A percentile compares a stretch with the other conserved stretches of the same genome.
These are phyloP conservation scores for Canavalia gladiata DNA, from an alignment of 306 rosid genomes.

Conservation along the genomic window DNA sequence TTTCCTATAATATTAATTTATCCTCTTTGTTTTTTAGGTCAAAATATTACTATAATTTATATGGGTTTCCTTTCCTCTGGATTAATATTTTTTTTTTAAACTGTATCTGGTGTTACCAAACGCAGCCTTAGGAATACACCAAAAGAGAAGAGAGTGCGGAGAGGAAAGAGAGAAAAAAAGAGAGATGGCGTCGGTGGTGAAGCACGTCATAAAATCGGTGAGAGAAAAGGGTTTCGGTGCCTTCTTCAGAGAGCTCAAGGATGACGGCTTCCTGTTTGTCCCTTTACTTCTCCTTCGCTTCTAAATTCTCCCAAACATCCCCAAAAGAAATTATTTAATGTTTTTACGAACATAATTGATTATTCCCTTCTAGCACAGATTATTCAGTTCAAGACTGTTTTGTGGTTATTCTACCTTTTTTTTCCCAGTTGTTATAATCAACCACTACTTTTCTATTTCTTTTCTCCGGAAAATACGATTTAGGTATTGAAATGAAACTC, in stretches of 20 bases:
- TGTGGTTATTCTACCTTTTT: background rate
- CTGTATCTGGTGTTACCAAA: slow-evolving; percentile 7
- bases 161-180: slow-evolving; percentile 23
- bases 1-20: no score
- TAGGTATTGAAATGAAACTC: slow-evolving; percentile 36
- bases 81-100: background rate
- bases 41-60: background rate
- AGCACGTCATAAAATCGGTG: slow-evolving; percentile 65
- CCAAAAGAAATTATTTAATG: background rate
- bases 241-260: slow-evolving; percentile 73
- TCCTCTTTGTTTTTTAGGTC: no score
- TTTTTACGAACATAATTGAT: background rate
- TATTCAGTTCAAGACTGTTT: background rate
- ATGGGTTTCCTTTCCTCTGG: background rate
- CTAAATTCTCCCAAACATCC: background rate
- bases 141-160: background rate
- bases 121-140: slow-evolving; percentile 11
- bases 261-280: slow-evolving; percentile 82
- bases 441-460: background rate
- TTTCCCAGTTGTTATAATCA: background rate
- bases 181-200: slow-evolving; percentile 90
- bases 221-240: slow-evolving; percentile 78
- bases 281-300: slow-evolving; percentile 14
- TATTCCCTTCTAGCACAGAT: slow-evolving; percentile 6
- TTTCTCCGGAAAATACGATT: slow-evolving; percentile 19